Evolutionary conservation across 169 alveolate species (phyloP), one percentile per base, ranked within the genome.

Genomic region (Toxoplasma gondii): DNA sequence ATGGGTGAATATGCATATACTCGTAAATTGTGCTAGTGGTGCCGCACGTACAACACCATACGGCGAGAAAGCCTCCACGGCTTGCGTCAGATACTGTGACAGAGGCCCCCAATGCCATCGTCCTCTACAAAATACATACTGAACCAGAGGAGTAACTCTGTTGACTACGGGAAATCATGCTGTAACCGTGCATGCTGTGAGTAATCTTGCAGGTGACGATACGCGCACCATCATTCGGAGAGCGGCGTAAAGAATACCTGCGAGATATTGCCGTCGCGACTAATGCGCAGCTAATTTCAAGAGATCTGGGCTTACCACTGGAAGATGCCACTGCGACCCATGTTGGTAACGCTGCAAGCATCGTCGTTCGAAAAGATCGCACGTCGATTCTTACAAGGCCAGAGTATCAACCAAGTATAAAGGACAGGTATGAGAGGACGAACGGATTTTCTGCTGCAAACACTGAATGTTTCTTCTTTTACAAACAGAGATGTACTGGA

Each of bases 191-290:
- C 43, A 45, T 44, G 7, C 54, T 49, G 64, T 34, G 19, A 24
- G 1, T 9, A 29, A 67, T 34, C 44, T 9, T 58, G 44, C 93
- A 97, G 98, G 98, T 97, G 45, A 98, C 98, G 9, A 97, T 98
- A 84, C 97, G 98, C 91, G 98, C 99, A 0, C 99, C 99, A 16
- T 96, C 98, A 16, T 97, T 97, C 82, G 99, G 99, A 19, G 98
- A 98, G 88, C 97, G 98, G 78, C 95, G 99, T 27, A 98, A 98
- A 94, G 98, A 97, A 84, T 97, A 97, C 82, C 91, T 97, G 69
- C 97, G 97, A 88, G 99, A 98, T 94, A 95, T 98, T 39, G 98
- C 98, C 53, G 96, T 96, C 69, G 98, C 98, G 36, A 98, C 99
- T 19, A 98, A 98, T 54, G 97, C 98, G 34, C 96, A 97, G 49